A percentile compares a stretch with the other conserved stretches of the same genome.
Conservation (phyloP, 352 stramenopile species). For the Globisporangium rhizosaccharum region DNA sequence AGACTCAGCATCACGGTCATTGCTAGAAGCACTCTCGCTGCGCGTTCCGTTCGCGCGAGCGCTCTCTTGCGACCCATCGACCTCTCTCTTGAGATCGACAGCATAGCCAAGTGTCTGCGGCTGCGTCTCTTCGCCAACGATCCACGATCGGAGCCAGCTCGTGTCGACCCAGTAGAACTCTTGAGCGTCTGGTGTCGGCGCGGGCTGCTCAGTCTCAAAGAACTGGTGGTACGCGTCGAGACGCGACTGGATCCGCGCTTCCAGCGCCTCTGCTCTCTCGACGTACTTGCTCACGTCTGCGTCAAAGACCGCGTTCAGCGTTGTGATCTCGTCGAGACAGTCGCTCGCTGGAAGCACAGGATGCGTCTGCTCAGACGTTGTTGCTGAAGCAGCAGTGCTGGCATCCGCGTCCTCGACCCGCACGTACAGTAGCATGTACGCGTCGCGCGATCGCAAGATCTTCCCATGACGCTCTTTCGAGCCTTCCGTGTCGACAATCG, state of each 20-base stretch:
- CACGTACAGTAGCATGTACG: constrained; percentile 86
- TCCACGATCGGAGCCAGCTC: constrained; percentile 54
- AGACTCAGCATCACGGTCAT: constrained; percentile 7
- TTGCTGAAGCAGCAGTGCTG: neutral
- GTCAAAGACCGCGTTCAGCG: constrained; percentile 48
- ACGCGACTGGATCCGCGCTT: constrained; percentile 44
- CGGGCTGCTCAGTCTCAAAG: constrained; percentile 51
- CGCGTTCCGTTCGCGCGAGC: constrained; percentile 1
- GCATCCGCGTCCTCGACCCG: constrained; percentile 24
- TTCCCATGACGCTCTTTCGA: constrained; percentile 43
- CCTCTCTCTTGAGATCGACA: neutral
- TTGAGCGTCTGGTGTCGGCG: constrained; percentile 21
- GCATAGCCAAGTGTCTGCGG: neutral
- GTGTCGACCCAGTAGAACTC: constrained; percentile 73
- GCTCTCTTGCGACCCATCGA: no score
- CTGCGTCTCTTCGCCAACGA: constrained; percentile 45
- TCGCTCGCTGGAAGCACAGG: constrained; percentile 21
- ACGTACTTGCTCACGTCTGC: constrained; percentile 41
- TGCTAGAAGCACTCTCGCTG: constrained; percentile 8
- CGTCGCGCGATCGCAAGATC: constrained; percentile 68
- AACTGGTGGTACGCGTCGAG: constrained; percentile 52
- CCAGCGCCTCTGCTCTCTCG: constrained; percentile 34
- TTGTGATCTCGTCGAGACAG: constrained; percentile 40
- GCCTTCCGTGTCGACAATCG: constrained; percentile 28
- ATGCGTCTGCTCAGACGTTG: neutral